These are phyloP conservation scores for Verticillium longisporum DNA, from an alignment of 2,329 filamentous ascomycete species.

Conservation along the genomic window DNA sequence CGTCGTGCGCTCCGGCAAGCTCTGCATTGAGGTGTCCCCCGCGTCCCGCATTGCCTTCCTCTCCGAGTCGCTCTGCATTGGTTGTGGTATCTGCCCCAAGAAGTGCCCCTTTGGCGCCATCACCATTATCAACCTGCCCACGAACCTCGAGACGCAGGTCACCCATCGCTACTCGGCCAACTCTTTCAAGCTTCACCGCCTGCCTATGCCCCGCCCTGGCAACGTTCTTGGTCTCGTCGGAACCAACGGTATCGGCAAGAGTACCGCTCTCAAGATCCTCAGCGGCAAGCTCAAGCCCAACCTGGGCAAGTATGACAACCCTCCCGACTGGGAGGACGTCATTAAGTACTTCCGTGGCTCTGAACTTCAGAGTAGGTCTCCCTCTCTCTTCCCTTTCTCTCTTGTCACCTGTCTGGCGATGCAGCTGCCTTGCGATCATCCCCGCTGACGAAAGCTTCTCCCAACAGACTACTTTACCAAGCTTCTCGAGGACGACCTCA, in stretches of 20 bases:
- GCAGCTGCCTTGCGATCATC: neutral
- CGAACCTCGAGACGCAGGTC: conserved; percentile 96
- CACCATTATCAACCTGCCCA: conserved; percentile 99
- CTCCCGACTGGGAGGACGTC: conserved; percentile 98
- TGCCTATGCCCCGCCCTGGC: conserved; percentile 91
- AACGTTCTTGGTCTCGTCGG: conserved; percentile 95
- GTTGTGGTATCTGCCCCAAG: conserved; percentile 99
- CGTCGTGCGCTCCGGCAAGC: conserved; percentile 93
- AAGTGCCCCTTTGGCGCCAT: conserved; percentile 99
- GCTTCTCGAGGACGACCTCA: conserved; percentile 91
- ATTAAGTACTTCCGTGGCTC: conserved; percentile 97
- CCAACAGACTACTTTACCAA: conserved; percentile 89
- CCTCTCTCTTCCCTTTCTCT: too few species aligned
- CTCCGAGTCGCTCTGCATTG: conserved; percentile 91
- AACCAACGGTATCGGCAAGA: conserved; percentile 99
- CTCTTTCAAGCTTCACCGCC: conserved; percentile 97
- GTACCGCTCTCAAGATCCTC: conserved; percentile 97
- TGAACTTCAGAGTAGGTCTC: conserved; percentile 79
- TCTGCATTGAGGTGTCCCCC: conserved; percentile 86
- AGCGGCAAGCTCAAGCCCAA: conserved; percentile 99
- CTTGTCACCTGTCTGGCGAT: neutral
- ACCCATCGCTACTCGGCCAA: conserved; percentile 99
- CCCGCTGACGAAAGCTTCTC: neutral
- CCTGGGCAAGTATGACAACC: conserved; percentile 88
- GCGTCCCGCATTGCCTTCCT: conserved; percentile 96